These are phyloP conservation scores for Phaseolus lunatus DNA, from an alignment of 306 rosid species.

Conservation along the genomic window DNA sequence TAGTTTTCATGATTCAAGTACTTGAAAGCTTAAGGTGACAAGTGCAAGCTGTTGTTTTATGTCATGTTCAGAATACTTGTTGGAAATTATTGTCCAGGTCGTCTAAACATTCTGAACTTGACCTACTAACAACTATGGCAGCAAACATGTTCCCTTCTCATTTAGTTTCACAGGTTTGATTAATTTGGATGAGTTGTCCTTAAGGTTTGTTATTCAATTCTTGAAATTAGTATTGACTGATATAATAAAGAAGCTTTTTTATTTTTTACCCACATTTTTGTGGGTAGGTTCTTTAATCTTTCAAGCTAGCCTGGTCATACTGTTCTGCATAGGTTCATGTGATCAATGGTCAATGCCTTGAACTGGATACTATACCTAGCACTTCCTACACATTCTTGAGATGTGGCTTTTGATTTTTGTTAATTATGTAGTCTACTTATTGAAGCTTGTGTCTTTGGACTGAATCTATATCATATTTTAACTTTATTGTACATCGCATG, in stretches of 20 bases:
- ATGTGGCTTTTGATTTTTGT: background rate
- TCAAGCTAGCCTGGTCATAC: constrained; percentile 1
- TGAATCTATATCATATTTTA: background rate
- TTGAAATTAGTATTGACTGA: constrained; percentile 2
- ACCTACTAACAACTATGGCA: background rate
- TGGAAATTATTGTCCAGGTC: background rate
- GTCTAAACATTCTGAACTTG: background rate
- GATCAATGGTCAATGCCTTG: constrained; percentile 21
- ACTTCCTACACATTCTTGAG: background rate
- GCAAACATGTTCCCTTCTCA: background rate
- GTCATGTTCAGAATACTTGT: constrained; percentile 19
- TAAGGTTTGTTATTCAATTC: constrained; percentile 18
- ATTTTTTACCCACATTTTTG: background rate
- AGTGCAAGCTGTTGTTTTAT: background rate
- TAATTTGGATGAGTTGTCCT: constrained; percentile 8
- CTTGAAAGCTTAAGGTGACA: too few species aligned
- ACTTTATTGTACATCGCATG: background rate
- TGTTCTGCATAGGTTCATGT: background rate
- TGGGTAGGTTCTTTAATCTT: constrained; percentile 14
- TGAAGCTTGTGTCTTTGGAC: constrained; percentile 16
- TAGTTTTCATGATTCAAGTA: too few species aligned
- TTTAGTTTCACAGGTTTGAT: constrained; percentile 16
- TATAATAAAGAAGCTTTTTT: background rate
- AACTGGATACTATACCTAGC: background rate
- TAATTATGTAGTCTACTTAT: background rate